Evolutionary conservation across 495 filamentous ascomycete species (phyloP), one percentile per base, ranked within the genome.

Genomic region (Penicillium robsamsonii): DNA sequence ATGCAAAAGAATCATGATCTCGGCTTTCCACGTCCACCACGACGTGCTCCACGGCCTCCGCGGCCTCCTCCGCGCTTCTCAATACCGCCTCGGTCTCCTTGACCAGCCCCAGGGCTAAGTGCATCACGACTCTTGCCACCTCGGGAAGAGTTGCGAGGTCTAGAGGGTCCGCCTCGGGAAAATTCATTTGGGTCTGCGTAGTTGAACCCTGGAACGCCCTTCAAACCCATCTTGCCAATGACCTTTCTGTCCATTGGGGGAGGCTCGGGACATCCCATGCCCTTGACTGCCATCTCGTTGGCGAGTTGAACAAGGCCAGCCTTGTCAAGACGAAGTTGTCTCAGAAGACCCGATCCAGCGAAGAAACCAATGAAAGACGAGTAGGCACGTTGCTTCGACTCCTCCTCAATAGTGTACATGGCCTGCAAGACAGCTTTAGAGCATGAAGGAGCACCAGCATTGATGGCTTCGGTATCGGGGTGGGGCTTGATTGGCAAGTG

Each of bases 401-500:
- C 61, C 41, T 80, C 78, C 22, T 82, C 81, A 12, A 82, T 60
- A 17, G 46, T 41, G 42, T 70, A 64, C 65, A 82, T 74, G 53
- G 65, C 60, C 56, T 59, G 18, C 46, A 64, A 62, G 65, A 71
- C 71, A 15, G 57, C 37, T 2, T 62, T 54, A 18, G 57, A 49
- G 43, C 35, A 65, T 13, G 54, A 24, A 17, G 61, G 13, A 18
- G 68, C 69, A n/a, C 51, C 67, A 1, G 67, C 67, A 17, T 65
- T 55, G 59, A 79, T 65, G 2, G 60, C 63, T 30, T 75, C 64
- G 20, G 78, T 71, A 27, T 71, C 52, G 5, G 80, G 75, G 58
- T 84, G 78, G 10, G 79, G 72, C 29, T 79, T 59, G 62, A 85
- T 84, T n/a, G 79, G 80, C 22, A 85, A 67, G 45, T 78, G 72